Base-by-base conservation (phyloP, 495 filamentous ascomycete genomes). In the Podospora pseudoanserina region DNA sequence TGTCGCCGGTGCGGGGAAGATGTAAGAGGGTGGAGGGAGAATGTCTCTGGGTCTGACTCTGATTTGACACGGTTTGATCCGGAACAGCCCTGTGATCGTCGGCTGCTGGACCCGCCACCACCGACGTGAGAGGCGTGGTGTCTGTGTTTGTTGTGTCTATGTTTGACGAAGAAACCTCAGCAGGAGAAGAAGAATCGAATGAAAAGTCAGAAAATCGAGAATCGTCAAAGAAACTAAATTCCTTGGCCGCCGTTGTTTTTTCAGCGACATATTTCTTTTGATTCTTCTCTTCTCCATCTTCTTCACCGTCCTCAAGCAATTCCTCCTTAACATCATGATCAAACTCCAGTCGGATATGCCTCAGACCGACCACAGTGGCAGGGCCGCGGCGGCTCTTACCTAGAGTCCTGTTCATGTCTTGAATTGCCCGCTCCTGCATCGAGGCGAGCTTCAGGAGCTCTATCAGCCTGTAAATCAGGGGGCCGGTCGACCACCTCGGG, bases 291-390 rank as follows among this genome's bases (percentile, higher is more conserved):
- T 68, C 64, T 18, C 63, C 68, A 13, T 67, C 68, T 23, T 55
- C 70, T 71, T 18, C 39, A 55, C 65, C 54, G 34, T 75, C 66
- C 18, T 11, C 67, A 16, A 67, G 56, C 28, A 75, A 77, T 6
- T 76, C 78, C 0, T 78, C 74, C 7, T 68, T 71, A 13, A 74
- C 76, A 20, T 80, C 78, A 0, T 70, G 70, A 13, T 77, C 77
- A 44, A 85, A 75, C 61, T 84, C 81, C 11, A 85, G 71, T 20
- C 77, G 66, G n/a, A 85, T 69, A 70, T 80, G 78, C 56, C 79
- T 69, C 18, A 85, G 71, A 2, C 82, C 82, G 1, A 55, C 53
- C 19, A 85, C 65, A 2, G 76, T 70, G 2, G 73, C 68, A 9
- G 75, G 74, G 11, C 72, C 69, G 3, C 72, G 75, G 16, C 74